These are phyloP conservation scores for Fagus crenata DNA, from an alignment of 306 rosid genomes.

Conservation along the genomic window DNA sequence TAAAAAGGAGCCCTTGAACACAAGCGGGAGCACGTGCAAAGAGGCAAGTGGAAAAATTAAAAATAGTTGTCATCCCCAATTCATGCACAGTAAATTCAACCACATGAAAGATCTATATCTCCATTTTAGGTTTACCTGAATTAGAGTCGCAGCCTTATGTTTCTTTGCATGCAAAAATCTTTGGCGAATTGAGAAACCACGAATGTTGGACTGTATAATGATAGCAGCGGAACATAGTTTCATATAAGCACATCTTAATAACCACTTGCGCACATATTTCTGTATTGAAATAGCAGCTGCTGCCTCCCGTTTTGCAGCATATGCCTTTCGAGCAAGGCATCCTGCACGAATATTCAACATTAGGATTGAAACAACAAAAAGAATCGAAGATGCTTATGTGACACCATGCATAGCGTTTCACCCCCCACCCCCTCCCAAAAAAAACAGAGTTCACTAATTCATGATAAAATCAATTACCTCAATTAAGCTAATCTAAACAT, in stretches of 20 bases:
- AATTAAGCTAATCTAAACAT: background rate
- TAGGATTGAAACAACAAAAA: slow-evolving; percentile 21
- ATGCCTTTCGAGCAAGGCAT: slow-evolving; percentile 60
- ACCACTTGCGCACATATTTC: slow-evolving; percentile 65
- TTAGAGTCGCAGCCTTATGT: slow-evolving; percentile 72
- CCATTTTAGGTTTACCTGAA: slow-evolving; percentile 65
- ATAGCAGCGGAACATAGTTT: slow-evolving; percentile 54
- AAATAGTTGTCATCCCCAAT: background rate
- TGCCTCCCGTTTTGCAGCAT: slow-evolving; percentile 62
- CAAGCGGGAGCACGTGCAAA: no score
- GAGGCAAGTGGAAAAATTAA: no score
- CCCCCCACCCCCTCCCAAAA: no score
- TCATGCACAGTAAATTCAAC: slow-evolving; percentile 21
- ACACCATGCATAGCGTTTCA: background rate
- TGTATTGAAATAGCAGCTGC: slow-evolving; percentile 66
- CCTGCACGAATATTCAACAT: slow-evolving; percentile 49
- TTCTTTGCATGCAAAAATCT: slow-evolving; percentile 59
- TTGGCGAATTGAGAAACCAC: slow-evolving; percentile 66
- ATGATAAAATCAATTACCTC: background rate
- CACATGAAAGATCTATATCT: slow-evolving; percentile 5
- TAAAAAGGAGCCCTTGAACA: no score
- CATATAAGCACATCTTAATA: slow-evolving; percentile 45
- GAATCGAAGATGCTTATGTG: background rate
- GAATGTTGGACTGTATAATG: slow-evolving; percentile 63
- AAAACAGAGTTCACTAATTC: background rate